These are phyloP conservation scores for Dicorynia guianensis DNA, from an alignment of 306 rosid genomes.

Conservation along the genomic window DNA sequence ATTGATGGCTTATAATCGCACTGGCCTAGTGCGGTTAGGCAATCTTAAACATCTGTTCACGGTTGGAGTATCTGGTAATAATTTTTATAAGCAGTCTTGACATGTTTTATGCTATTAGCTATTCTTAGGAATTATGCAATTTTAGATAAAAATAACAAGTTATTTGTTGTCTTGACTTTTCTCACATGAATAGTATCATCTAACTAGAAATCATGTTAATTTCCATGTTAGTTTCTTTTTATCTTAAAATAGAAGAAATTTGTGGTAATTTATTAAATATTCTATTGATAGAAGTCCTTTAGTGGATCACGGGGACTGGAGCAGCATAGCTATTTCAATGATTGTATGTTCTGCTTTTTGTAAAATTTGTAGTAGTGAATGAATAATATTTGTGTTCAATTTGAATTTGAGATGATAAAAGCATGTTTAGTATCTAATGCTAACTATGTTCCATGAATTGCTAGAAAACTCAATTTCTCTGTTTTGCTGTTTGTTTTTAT, in stretches of 20 bases:
- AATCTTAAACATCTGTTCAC: slow-evolving; percentile 1
- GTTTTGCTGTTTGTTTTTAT: background rate
- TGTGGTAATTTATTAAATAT: background rate
- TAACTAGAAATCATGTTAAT: background rate
- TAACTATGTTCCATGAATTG: background rate
- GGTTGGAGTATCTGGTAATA: background rate
- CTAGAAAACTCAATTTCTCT: too few species aligned
- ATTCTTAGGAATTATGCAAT: background rate
- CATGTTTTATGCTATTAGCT: background rate
- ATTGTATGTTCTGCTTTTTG: slow-evolving; percentile 19
- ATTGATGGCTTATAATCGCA: background rate
- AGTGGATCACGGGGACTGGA: background rate
- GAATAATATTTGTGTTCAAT: background rate
- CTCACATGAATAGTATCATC: background rate
- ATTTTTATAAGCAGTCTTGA: background rate
- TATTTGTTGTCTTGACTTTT: background rate
- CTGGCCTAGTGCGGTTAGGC: background rate
- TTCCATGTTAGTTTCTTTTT: too few species aligned
- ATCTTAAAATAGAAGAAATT: background rate
- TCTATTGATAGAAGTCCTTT: background rate
- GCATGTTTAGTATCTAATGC: background rate
- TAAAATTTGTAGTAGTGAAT: background rate
- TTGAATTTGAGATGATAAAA: slow-evolving; percentile 14
- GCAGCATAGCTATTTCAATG: background rate
- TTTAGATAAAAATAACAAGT: background rate